Percentiles rank a stretch among this genome's conserved stretches.
Conservation (phyloP, 78 protist genomes). For the Pigoraptor vietnamica region DNA sequence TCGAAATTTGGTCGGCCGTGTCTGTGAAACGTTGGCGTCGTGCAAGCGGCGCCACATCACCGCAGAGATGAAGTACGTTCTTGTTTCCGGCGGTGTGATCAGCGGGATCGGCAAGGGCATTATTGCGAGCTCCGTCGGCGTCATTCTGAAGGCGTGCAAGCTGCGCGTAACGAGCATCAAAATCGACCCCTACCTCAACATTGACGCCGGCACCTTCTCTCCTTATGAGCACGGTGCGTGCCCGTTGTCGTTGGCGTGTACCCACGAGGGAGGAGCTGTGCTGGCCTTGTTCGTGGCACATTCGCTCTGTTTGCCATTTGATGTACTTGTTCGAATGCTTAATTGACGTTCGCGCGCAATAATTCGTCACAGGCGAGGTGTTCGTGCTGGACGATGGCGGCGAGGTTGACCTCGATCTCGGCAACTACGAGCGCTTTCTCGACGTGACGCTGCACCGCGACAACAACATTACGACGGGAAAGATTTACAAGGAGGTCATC, state of each 20-base stretch:
- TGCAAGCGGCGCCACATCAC: background rate
- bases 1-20: background rate
- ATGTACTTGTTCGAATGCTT: background rate
- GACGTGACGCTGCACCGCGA: slow-evolving; percentile 65
- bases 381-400: slow-evolving; percentile 92
- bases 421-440: slow-evolving; percentile 96
- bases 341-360: background rate
- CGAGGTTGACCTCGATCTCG: slow-evolving; percentile 94
- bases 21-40: background rate
- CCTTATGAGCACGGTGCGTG: slow-evolving; percentile 51
- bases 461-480: slow-evolving; percentile 98
- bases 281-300: background rate
- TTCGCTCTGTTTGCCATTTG: background rate
- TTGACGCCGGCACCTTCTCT: slow-evolving; percentile 82
- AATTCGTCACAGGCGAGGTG: slow-evolving; percentile 26
- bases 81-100: slow-evolving; percentile 74
- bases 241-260: background rate
- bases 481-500: slow-evolving; percentile 83
- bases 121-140: slow-evolving; percentile 66
- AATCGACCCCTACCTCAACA: slow-evolving; percentile 78
- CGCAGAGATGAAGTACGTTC: slow-evolving; percentile 31
- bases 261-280: background rate
- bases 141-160: slow-evolving; percentile 59
- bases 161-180: slow-evolving; percentile 70
- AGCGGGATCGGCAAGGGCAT: slow-evolving; percentile 88